Percentiles rank a stretch among this genome's conserved stretches.
phyloP scores from a whole-genome alignment of 331 rosid genomes.

The Spiraea crenata region DNA sequence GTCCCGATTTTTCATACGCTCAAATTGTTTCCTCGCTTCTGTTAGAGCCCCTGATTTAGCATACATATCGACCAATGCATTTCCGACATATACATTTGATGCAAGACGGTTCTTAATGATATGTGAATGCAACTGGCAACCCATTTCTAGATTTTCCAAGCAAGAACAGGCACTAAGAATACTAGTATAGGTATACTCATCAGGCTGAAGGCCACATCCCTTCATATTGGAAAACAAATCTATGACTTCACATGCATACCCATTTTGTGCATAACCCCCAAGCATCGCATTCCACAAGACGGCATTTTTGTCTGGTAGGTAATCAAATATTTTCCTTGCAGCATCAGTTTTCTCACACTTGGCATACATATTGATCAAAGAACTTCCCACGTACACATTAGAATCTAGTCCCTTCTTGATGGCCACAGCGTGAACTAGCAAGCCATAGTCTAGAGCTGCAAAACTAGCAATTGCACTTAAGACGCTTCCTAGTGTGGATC shows the following conservation, averaged over 20 bases:
- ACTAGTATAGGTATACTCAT: conserved; percentile 79
- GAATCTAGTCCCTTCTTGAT: conserved; percentile 66
- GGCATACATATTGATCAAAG: conserved; percentile 84
- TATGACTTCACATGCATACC: conserved; percentile 49
- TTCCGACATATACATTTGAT: conserved; percentile 60
- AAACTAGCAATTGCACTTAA: conserved; percentile 63
- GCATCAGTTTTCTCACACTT: conserved; percentile 56
- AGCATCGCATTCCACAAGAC: conserved; percentile 92
- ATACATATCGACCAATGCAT: conserved; percentile 89
- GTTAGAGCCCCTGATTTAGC: conserved; percentile 69
- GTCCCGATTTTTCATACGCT: conserved; percentile 59
- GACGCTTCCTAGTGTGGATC: conserved; percentile 89
- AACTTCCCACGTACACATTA: conserved; percentile 79
- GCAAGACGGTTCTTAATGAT: conserved; percentile 59
- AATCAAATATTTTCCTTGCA: conserved; percentile 55
- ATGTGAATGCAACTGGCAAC: conserved; percentile 62
- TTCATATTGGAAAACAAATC: conserved; percentile 55
- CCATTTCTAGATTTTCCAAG: conserved; percentile 46
- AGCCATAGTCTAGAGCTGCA: conserved; percentile 46
- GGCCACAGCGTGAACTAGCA: conserved; percentile 70
- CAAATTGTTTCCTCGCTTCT: conserved; percentile 80
- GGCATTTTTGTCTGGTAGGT: conserved; percentile 44
- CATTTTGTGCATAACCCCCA: conserved; percentile 61
- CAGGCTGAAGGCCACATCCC: conserved; percentile 46
- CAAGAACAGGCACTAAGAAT: conserved; percentile 72